Evolutionary conservation across 257 asterid species (phyloP).

Genomic region (Linaria vulgaris): DNA sequence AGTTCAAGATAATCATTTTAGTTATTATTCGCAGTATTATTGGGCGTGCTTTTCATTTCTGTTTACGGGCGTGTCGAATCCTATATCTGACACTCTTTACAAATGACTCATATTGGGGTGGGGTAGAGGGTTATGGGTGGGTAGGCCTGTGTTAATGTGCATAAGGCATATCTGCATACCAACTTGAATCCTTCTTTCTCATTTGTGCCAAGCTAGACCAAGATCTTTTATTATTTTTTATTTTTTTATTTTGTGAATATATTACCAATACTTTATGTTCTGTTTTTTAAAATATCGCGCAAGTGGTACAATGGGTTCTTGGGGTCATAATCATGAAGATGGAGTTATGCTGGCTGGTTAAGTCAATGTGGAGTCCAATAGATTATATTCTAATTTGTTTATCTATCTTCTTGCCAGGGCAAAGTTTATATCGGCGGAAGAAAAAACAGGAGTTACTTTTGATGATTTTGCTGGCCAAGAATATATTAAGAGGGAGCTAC

Average conservation of each 20-base stretch:
- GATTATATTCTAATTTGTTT: slow-evolving; percentile 28
- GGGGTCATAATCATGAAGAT: slow-evolving; percentile 1
- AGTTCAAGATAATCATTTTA: neutral
- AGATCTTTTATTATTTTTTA: too few relatives aligned
- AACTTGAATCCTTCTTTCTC: neutral
- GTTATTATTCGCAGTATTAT: neutral
- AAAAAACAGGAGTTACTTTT: slow-evolving; percentile 90
- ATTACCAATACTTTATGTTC: neutral
- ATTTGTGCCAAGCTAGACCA: neutral
- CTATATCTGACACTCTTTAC: too few relatives aligned
- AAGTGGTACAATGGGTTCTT: too few relatives aligned
- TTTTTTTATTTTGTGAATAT: slow-evolving; percentile 9
- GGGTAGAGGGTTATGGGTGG: slow-evolving; percentile 7
- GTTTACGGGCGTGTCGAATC: neutral
- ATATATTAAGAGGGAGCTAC: slow-evolving; percentile 93
- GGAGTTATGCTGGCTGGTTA: slow-evolving; percentile 17
- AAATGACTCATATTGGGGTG: slow-evolving; percentile 8
- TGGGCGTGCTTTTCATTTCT: neutral
- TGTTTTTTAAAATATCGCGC: too few relatives aligned
- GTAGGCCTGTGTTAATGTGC: slow-evolving; percentile 5
- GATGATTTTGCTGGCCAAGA: slow-evolving; percentile 99
- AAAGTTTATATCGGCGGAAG: slow-evolving; percentile 95
- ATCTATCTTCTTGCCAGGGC: slow-evolving; percentile 58
- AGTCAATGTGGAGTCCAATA: slow-evolving; percentile 4
- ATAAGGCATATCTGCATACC: slow-evolving; percentile 1